phyloP scores from a whole-genome alignment of 768 basidiomycete species.

The Naganishia antarctica region DNA sequence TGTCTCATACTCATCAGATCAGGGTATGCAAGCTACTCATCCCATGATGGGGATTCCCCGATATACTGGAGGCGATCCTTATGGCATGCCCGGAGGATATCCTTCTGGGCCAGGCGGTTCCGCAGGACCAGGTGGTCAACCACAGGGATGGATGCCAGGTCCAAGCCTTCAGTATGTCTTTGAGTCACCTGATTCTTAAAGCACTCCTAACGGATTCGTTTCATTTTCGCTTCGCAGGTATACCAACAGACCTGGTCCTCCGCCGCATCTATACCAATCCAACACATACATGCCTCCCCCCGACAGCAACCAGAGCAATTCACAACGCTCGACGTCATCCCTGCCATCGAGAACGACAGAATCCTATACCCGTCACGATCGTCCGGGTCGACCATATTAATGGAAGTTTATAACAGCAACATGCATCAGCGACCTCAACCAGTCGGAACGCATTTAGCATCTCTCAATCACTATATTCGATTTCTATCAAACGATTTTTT shows the following conservation, averaged over 20 bases:
- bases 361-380: slow-evolving; percentile 15
- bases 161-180: slow-evolving; percentile 1
- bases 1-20: not conserved
- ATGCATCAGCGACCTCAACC: no score
- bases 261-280: not conserved
- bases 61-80: slow-evolving; percentile 6
- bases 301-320: slow-evolving; percentile 1
- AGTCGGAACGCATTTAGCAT: no score
- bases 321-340: slow-evolving; percentile 4
- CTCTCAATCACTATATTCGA: slow-evolving; percentile 9
- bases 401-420: not conserved
- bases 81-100: slow-evolving; percentile 1
- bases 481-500: slow-evolving; percentile 9
- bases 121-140: not conserved
- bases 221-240: not conserved
- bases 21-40: slow-evolving; percentile 3
- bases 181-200: not conserved
- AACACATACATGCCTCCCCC: not conserved
- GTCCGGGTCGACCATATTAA: slow-evolving; percentile 11
- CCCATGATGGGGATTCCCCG: slow-evolving; percentile 6
- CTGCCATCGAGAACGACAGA: slow-evolving; percentile 13
- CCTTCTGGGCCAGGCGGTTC: not conserved
- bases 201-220: no score
- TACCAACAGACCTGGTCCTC: not conserved
- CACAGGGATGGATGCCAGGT: not conserved